Base-by-base conservation (phyloP, 2,329 filamentous ascomycete genomes). In the Xylariaceae sp. region DNA sequence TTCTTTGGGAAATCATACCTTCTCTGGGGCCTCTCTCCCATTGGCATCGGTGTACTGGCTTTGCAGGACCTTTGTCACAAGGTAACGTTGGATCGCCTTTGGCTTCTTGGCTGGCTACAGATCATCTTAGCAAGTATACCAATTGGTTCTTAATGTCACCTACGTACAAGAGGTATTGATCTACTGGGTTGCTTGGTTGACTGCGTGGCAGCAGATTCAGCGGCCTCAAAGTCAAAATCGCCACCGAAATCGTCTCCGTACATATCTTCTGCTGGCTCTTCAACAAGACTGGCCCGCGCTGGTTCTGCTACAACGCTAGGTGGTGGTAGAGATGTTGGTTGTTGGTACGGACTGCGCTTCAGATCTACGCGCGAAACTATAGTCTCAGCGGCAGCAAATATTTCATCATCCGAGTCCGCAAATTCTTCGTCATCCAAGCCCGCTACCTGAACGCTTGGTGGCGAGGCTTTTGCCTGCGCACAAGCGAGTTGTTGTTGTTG, bases 31-130 rank as follows among this genome's bases (percentile, higher is more conserved):
- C 31, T 64, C 58, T 43, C 72, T 67, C 28, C 81, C 78, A 44
- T 68, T 71, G 15, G 72, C 66, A 56, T 80, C 76, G 38, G 65
- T 63, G 57, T 85, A 94, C 29, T 78, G 70, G 47, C 74, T 75
- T 40, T 84, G 75, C 39, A 83, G 64, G 45, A 89, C 75, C 52
- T 81, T 77, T 45, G 80, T 82, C 49, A 95, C 74, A 43, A 89
- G 67, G 62, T 94, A 94, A 46, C 90, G 81, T 60, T 94, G 87
- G 52, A 94, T 93, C 30, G 80, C 76, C 64, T 77, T 80, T 47
- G 71, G 65, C 57, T 80, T 83, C 55, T 70, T 64, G 56, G 67
- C 73, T 61, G 72, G 76, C 82, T 83, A 74, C 67, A 65, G 58
- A 62, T 61, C 55, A 53, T 64, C 67, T 89, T 80, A 88, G 83